Percentiles rank a stretch among this genome's conserved stretches.
These are phyloP conservation scores for Gaeumannomyces sp. DNA, from an alignment of 2,329 filamentous ascomycete genomes.

Conservation along the genomic window DNA sequence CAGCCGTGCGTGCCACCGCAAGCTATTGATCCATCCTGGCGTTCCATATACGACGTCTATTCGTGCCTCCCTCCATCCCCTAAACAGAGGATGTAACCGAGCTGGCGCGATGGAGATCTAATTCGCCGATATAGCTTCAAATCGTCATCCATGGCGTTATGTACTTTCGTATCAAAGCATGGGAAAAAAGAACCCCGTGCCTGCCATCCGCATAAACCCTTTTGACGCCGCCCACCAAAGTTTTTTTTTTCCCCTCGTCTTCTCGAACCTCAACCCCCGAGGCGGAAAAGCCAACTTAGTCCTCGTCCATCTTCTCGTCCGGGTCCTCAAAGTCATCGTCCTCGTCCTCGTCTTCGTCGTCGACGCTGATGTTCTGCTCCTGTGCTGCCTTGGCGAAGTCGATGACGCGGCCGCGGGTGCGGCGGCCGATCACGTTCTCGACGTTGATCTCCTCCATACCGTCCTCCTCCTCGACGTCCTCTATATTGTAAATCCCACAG, in stretches of 20 bases:
- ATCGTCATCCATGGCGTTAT: background rate
- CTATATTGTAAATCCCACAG: conserved; percentile 24
- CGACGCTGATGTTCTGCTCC: conserved; percentile 67
- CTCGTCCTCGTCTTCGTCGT: conserved; percentile 78
- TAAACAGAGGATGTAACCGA: background rate
- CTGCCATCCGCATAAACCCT: background rate
- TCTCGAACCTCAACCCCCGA: background rate
- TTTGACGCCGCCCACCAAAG: background rate
- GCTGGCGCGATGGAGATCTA: background rate
- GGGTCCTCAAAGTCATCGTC: conserved; percentile 60
- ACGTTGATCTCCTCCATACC: conserved; percentile 88
- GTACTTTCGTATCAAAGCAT: background rate
- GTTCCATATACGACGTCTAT: background rate
- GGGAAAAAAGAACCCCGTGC: background rate
- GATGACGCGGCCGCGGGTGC: conserved; percentile 87
- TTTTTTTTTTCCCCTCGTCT: background rate
- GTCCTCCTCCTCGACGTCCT: conserved; percentile 69
- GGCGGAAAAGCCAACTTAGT: conserved; percentile 21
- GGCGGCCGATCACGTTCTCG: conserved; percentile 82
- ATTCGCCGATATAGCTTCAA: background rate
- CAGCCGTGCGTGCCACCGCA: too few relatives aligned
- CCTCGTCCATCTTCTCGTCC: conserved; percentile 65
- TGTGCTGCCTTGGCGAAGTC: conserved; percentile 88
- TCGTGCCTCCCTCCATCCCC: too few relatives aligned
- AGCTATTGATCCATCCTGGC: background rate